Evolutionary conservation across 2,329 filamentous ascomycete species (phyloP).

Genomic region (Coniochaeta sp.): DNA sequence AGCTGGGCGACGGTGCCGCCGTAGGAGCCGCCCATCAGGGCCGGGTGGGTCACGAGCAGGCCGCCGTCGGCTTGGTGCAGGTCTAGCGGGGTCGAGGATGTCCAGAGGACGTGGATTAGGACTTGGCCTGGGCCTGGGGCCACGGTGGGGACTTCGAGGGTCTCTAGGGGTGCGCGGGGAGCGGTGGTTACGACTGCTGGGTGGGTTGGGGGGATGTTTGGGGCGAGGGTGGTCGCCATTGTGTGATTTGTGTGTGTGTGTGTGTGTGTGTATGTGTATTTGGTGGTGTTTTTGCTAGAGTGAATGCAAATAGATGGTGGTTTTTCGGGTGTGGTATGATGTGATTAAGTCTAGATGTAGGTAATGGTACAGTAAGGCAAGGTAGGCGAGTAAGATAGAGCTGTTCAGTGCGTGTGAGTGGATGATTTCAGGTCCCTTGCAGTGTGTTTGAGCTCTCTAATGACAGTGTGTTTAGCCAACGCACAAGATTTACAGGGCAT

Average conservation of each 20-base stretch:
- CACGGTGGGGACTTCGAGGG: conserved; percentile 16
- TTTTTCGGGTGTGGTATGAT: too few relatives aligned
- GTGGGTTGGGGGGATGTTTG: conserved; percentile 16
- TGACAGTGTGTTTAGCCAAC: too few relatives aligned
- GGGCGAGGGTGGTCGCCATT: conserved; percentile 7
- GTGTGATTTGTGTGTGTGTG: background rate
- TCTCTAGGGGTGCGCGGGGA: conserved; percentile 14
- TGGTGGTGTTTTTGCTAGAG: too few relatives aligned
- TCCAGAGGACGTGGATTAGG: conserved; percentile 47
- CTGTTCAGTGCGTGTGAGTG: too few relatives aligned
- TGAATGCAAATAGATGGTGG: too few relatives aligned
- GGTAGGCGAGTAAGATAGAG: too few relatives aligned
- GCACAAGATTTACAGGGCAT: background rate
- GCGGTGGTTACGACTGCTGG: conserved; percentile 15
- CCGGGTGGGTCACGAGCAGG: conserved; percentile 40
- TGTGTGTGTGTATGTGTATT: too few relatives aligned
- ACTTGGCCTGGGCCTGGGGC: conserved; percentile 37
- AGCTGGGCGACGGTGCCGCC: conserved; percentile 46
- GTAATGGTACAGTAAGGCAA: too few relatives aligned
- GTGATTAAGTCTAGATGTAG: too few relatives aligned
- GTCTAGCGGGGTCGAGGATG: conserved; percentile 52
- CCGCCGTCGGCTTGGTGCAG: conserved; percentile 55
- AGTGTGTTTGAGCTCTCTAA: too few relatives aligned
- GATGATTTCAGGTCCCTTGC: too few relatives aligned
- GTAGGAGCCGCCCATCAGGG: conserved; percentile 40